These are phyloP conservation scores for Aspergillus hortae DNA, from an alignment of 2,329 filamentous ascomycete species.

Conservation along the genomic window DNA sequence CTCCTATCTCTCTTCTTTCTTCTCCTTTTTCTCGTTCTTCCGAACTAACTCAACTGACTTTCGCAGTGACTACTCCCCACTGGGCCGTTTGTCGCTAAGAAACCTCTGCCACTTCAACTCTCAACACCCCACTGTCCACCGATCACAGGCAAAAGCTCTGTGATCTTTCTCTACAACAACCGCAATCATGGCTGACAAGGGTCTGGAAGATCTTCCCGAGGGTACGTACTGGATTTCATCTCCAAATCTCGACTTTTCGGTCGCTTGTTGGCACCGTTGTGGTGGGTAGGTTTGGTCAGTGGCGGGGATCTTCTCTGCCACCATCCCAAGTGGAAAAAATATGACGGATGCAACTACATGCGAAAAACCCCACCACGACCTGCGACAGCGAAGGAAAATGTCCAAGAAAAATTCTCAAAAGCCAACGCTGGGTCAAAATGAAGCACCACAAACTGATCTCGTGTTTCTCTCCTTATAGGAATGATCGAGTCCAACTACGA, in stretches of 20 bases:
- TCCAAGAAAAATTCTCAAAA: constrained; percentile 7
- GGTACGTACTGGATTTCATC: constrained; percentile 57
- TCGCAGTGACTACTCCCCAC: constrained; percentile 2
- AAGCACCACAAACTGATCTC: constrained; percentile 8
- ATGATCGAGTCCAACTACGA: constrained; percentile 99
- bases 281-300: not conserved
- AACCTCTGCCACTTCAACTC: constrained; percentile 28
- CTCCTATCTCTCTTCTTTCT: not conserved
- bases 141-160: constrained; percentile 72
- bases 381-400: constrained; percentile 9
- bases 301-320: not conserved
- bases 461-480: constrained; percentile 54
- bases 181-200: constrained; percentile 99
- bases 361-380: not conserved
- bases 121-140: constrained; percentile 33
- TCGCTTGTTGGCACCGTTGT: not conserved
- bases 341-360: not conserved
- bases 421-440: constrained; percentile 10
- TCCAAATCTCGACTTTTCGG: constrained; percentile 2
- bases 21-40: not conserved
- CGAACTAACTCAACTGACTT: not conserved
- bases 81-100: constrained; percentile 30
- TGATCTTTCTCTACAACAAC: constrained; percentile 55
- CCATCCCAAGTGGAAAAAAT: not conserved
- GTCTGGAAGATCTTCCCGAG: constrained; percentile 97